Conservation (phyloP, 352 stramenopile genomes). For the Globisporangium barbulae region DNA sequence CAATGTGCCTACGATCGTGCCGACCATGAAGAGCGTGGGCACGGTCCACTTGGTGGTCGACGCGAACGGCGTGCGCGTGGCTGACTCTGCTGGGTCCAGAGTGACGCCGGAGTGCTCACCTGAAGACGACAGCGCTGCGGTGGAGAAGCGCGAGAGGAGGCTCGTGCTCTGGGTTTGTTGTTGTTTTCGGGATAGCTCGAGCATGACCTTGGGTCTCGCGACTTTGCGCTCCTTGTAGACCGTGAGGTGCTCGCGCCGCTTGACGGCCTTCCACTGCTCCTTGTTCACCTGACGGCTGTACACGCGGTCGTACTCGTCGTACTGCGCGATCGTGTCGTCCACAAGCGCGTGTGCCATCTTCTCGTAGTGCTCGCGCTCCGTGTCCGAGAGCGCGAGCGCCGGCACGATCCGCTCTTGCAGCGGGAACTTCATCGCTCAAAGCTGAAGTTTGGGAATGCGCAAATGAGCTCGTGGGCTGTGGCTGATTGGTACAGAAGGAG, state of each 20-base stretch:
- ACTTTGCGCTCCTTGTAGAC: constrained; percentile 21
- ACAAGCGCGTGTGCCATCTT: constrained; percentile 29
- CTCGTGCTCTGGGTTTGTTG: not conserved
- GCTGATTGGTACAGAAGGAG: too few species aligned
- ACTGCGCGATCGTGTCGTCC: constrained; percentile 21
- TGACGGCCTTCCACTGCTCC: constrained; percentile 18
- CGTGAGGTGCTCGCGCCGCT: constrained; percentile 15
- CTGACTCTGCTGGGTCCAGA: not conserved
- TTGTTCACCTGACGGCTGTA: constrained; percentile 13
- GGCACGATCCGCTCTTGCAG: constrained; percentile 18
- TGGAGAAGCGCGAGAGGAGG: not conserved
- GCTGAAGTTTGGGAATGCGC: not conserved
- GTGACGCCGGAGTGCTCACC: not conserved
- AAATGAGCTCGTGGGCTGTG: not conserved
- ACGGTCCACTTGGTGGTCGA: constrained; percentile 16
- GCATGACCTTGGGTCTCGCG: constrained; percentile 10
- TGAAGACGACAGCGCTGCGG: too few species aligned
- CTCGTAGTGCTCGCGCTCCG: constrained; percentile 26
- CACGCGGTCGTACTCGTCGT: constrained; percentile 15
- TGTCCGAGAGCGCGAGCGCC: constrained; percentile 23
- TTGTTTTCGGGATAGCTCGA: not conserved
- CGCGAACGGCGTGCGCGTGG: not conserved
- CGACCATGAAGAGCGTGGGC: constrained; percentile 49
- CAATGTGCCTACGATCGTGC: constrained; percentile 41
- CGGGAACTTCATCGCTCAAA: constrained; percentile 23